Percentiles rank a stretch among this genome's conserved stretches.
phyloP scores from a whole-genome alignment of 176 grass and related monocot species.

The Aegilops longissima region DNA sequence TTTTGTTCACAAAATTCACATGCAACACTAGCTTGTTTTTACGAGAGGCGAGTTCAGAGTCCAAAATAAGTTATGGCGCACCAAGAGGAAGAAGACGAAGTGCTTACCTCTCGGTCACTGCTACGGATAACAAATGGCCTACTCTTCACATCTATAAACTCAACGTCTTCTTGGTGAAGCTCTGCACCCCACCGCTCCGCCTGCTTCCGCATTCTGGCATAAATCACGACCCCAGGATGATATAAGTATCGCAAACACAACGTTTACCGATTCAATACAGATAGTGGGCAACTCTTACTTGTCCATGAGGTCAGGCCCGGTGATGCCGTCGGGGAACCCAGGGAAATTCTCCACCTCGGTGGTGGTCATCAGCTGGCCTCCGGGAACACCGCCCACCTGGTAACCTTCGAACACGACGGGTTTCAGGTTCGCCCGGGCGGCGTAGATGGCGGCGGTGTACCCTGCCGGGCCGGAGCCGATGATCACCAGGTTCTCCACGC shows the following conservation, averaged over 20 bases:
- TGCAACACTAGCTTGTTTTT: neutral
- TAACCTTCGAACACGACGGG: constrained; percentile 94
- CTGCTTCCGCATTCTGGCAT: constrained; percentile 78
- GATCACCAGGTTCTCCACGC: constrained; percentile 94
- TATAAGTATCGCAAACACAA: neutral
- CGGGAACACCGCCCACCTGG: constrained; percentile 87
- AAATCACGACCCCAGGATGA: neutral
- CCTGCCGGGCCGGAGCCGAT: constrained; percentile 92
- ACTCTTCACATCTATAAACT: constrained; percentile 79
- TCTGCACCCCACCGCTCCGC: constrained; percentile 92
- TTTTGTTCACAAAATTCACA: neutral
- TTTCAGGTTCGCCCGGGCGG: constrained; percentile 90
- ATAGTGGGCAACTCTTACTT: constrained; percentile 32
- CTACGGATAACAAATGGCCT: constrained; percentile 80
- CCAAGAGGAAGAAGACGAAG: neutral
- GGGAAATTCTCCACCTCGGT: constrained; percentile 98
- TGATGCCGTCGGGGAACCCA: constrained; percentile 91
- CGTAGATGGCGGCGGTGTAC: constrained; percentile 94
- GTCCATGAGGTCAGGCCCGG: constrained; percentile 98
- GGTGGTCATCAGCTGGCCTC: constrained; percentile 97
- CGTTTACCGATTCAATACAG: neutral
- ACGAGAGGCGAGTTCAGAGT: neutral
- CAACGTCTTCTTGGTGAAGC: constrained; percentile 95
- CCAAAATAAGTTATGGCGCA: neutral
- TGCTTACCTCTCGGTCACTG: constrained; percentile 71